Evolutionary conservation across 306 rosid genomes (phyloP).

Genomic region (Leucaena leucocephala): DNA sequence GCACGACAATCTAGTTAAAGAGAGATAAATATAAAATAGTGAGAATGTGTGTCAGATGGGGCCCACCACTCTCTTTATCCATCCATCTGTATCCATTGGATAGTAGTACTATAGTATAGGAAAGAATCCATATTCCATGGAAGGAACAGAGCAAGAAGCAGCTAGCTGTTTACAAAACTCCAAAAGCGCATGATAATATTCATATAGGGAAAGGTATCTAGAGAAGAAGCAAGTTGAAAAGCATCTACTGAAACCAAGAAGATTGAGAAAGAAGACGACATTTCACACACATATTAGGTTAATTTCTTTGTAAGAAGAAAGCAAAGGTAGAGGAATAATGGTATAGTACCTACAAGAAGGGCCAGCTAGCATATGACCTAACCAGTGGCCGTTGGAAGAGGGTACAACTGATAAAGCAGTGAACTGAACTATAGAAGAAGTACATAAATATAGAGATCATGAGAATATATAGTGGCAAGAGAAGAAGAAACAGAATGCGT

Average conservation of each 20-base stretch:
- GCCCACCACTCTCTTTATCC: neutral
- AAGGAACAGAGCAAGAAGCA: neutral
- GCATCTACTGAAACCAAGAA: neutral
- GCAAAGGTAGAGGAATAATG: neutral
- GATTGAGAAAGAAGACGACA: neutral
- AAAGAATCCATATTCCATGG: neutral
- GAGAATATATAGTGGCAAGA: neutral
- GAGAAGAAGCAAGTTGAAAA: constrained; percentile 4
- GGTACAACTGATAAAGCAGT: neutral
- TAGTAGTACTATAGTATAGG: neutral
- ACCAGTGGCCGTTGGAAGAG: neutral
- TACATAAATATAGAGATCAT: neutral
- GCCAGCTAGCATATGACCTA: neutral
- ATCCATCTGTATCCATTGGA: neutral
- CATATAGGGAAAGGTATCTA: neutral
- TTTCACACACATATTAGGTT: neutral
- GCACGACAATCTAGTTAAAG: neutral
- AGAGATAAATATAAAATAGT: neutral
- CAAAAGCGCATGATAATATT: neutral
- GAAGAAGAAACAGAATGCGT: neutral
- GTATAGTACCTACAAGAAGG: neutral
- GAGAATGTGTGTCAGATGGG: neutral
- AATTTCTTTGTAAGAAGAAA: neutral
- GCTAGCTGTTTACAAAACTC: neutral
- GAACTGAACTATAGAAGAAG: constrained; percentile 1